These are phyloP conservation scores for Suhomyces choctaworum DNA, from an alignment of 1,139 yeast species.

Conservation along the genomic window DNA sequence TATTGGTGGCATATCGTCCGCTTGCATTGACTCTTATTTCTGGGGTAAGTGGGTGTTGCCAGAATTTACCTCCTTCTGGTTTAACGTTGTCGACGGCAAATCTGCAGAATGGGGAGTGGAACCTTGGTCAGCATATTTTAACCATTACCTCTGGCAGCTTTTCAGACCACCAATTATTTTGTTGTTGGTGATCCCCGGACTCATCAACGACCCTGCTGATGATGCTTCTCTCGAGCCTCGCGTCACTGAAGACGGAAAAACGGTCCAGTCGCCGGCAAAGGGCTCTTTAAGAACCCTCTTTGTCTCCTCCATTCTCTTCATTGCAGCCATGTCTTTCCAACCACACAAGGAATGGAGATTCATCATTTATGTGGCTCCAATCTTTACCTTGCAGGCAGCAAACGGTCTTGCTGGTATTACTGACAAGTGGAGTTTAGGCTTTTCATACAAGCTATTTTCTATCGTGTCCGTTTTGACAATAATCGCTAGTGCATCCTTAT, in stretches of 20 bases:
- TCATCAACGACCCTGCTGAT: constrained; percentile 40
- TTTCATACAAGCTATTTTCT: constrained; percentile 30
- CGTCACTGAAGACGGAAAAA: constrained; percentile 25
- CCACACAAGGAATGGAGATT: constrained; percentile 97
- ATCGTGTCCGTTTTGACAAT: constrained; percentile 31
- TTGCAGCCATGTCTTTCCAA: constrained; percentile 68
- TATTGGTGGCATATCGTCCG: constrained; percentile 52
- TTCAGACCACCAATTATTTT: constrained; percentile 67
- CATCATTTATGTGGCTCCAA: constrained; percentile 72
- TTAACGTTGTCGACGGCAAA: constrained; percentile 72
- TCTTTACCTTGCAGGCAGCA: constrained; percentile 65
- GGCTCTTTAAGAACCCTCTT: constrained; percentile 37
- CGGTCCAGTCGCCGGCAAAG: constrained; percentile 37
- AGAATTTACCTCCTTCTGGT: constrained; percentile 69
- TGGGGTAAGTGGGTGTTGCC: constrained; percentile 68
- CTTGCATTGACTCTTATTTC: constrained; percentile 68
- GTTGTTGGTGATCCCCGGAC: constrained; percentile 45
- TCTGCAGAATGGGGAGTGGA: constrained; percentile 83
- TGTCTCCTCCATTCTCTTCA: constrained; percentile 51
- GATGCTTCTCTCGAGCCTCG: constrained; percentile 24
- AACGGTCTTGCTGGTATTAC: constrained; percentile 54
- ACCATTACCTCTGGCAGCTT: constrained; percentile 44
- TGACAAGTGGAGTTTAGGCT: constrained; percentile 27
- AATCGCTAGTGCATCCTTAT: constrained; percentile 36
- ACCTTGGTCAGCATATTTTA: constrained; percentile 69